Conservation (phyloP, 1,284 basidiomycete species). For the Schizophyllum commune region DNA sequence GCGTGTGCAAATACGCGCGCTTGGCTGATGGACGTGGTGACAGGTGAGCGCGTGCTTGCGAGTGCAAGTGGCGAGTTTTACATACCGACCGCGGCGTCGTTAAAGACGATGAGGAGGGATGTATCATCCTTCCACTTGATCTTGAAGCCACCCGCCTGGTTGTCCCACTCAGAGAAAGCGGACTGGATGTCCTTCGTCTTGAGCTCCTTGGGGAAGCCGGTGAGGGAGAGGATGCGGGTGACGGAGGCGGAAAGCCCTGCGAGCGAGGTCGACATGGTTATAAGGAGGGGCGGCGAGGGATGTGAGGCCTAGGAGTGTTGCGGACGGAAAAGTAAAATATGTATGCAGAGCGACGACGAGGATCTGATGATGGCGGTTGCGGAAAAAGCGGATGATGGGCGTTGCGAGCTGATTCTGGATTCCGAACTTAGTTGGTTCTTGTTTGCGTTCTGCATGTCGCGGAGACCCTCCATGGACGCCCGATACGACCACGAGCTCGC, state of each 20-base stretch:
- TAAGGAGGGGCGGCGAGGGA: background rate
- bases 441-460: background rate
- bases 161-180: slow-evolving; percentile 89
- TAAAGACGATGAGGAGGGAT: slow-evolving; percentile 91
- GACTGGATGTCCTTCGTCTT: slow-evolving; percentile 96
- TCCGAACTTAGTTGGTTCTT: background rate
- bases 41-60: background rate
- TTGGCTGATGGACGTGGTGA: slow-evolving; percentile 41
- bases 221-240: slow-evolving; percentile 89
- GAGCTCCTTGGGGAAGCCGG: slow-evolving; percentile 89
- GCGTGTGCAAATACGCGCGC: slow-evolving; percentile 85
- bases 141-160: slow-evolving; percentile 85
- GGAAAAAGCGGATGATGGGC: too few relatives aligned
- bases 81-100: slow-evolving; percentile 76
- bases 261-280: slow-evolving; percentile 48
- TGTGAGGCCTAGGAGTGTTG: background rate
- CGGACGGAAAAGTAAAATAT: background rate
- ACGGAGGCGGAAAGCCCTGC: slow-evolving; percentile 86
- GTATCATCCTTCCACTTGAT: slow-evolving; percentile 99
- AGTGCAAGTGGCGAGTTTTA: slow-evolving; percentile 13
- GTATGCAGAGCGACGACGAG: too few relatives aligned
- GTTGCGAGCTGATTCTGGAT: too few relatives aligned
- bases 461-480: background rate
- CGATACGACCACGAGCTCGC: slow-evolving; percentile 45
- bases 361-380: too few relatives aligned